Evolutionary conservation across 2,329 filamentous ascomycete genomes (phyloP).

Genomic region (Botryotinia narcissicola): DNA sequence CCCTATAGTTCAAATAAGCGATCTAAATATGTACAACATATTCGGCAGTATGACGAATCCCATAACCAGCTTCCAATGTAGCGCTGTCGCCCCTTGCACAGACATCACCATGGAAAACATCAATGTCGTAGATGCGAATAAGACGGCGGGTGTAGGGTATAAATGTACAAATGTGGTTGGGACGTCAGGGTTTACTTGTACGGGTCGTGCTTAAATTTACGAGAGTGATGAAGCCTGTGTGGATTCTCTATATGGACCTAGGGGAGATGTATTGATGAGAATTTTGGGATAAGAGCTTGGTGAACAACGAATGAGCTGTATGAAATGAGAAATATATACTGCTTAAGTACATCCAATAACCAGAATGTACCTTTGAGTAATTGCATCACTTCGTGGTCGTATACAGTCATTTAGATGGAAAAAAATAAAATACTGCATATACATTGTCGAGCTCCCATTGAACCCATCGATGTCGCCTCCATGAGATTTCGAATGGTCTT

Average conservation of each 20-base stretch:
- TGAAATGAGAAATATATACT: not conserved
- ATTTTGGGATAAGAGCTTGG: not conserved
- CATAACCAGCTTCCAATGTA: conserved; percentile 8
- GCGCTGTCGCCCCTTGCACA: conserved; percentile 9
- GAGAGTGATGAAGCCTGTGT: not conserved
- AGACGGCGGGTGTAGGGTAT: conserved; percentile 2
- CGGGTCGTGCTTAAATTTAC: not conserved
- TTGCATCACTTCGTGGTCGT: not conserved
- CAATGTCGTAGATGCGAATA: not conserved
- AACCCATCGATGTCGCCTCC: not conserved
- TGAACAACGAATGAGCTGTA: not conserved
- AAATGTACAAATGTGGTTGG: conserved; percentile 16
- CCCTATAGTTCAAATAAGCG: not conserved
- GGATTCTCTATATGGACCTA: not conserved
- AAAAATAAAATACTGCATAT: not conserved
- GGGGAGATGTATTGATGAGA: not conserved
- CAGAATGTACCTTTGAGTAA: not conserved
- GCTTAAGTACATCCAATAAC: not conserved
- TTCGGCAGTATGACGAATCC: conserved; percentile 12
- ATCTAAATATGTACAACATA: conserved; percentile 11
- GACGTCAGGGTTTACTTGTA: conserved; percentile 8
- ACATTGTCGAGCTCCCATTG: not conserved
- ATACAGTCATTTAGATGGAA: not conserved
- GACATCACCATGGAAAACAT: conserved; percentile 12
- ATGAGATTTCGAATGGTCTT: not conserved